Percentiles rank a stretch among this genome's conserved stretches.
Conservation (phyloP, 805 yeast genomes). For the Zygosaccharomyces lentus region DNA sequence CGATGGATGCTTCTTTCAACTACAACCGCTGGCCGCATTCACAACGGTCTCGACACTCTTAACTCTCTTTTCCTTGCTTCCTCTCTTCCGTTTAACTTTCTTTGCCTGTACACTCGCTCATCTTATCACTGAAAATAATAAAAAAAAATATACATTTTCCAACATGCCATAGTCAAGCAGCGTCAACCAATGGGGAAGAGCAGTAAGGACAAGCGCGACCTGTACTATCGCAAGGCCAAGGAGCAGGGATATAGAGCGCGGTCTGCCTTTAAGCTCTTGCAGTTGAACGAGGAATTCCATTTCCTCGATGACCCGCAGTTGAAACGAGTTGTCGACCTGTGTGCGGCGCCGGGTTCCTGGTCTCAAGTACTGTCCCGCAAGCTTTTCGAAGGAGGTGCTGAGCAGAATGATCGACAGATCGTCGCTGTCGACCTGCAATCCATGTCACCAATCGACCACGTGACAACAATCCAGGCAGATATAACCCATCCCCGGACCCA, state of each 20-base stretch:
- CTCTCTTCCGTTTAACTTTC: neutral
- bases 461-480: slow-evolving; percentile 89
- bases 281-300: slow-evolving; percentile 84
- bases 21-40: no score
- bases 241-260: slow-evolving; percentile 98
- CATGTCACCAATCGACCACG: slow-evolving; percentile 93
- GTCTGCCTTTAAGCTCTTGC: slow-evolving; percentile 90
- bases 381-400: slow-evolving; percentile 42
- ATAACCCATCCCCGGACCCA: slow-evolving; percentile 94
- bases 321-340: slow-evolving; percentile 84
- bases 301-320: slow-evolving; percentile 60
- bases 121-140: neutral
- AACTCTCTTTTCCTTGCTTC: neutral
- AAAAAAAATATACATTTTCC: neutral
- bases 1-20: no score
- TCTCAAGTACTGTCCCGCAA: slow-evolving; percentile 85
- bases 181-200: slow-evolving; percentile 75
- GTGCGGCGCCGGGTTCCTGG: slow-evolving; percentile 99
- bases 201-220: slow-evolving; percentile 90
- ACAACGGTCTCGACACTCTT: no score
- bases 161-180: neutral
- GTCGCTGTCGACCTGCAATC: slow-evolving; percentile 97
- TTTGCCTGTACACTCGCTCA: neutral
- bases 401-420: slow-evolving; percentile 46
- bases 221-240: slow-evolving; percentile 89